Evolutionary conservation across 129 eudicot genomes (phyloP).

Genomic region (Daucus carota): DH1_v3.0 NC_030382.2:30167501-30168000

Average conservation of each 20-base stretch:
- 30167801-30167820: background rate
- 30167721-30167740: background rate
- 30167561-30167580: conserved; percentile 80
- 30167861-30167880: background rate
- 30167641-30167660: conserved; percentile 91
- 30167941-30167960: background rate
- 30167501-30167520: conserved; percentile 78
- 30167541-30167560: conserved; percentile 74
- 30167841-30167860: background rate
- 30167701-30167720: background rate
- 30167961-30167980: background rate
- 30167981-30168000: background rate
- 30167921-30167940: background rate
- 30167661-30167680: conserved; percentile 99
- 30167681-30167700: background rate
- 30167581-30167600: conserved; percentile 77
- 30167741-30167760: background rate
- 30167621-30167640: conserved; percentile 78
- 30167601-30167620: conserved; percentile 83
- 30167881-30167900: background rate
- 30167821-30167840: background rate
- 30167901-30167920: background rate
- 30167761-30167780: background rate
- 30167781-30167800: background rate
- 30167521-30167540: conserved; percentile 84